Evolutionary conservation across 1,284 basidiomycete species (phyloP).

Genomic region (Leccinum variabile): DNA sequence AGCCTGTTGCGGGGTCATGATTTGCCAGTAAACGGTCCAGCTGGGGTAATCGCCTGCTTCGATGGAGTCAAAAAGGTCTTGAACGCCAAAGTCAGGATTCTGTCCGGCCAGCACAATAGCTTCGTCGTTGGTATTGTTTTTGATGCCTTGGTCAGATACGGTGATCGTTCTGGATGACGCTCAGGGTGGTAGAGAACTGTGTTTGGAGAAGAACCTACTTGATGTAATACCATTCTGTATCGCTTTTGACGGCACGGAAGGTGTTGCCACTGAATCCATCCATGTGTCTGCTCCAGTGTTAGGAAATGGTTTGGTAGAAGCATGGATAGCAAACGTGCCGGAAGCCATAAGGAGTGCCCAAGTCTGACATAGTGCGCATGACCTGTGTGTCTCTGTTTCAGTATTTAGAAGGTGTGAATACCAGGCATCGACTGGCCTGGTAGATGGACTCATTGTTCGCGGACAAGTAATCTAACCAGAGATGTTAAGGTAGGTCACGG

Average conservation of each 20-base stretch:
- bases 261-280: slow-evolving; percentile 23
- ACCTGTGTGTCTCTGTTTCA: slow-evolving; percentile 25
- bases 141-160: slow-evolving; percentile 22
- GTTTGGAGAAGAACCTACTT: slow-evolving; percentile 14
- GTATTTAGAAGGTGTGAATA: neutral
- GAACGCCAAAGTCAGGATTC: slow-evolving; percentile 40
- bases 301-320: neutral
- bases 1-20: slow-evolving; percentile 39
- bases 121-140: slow-evolving; percentile 36
- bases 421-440: slow-evolving; percentile 31
- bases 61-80: slow-evolving; percentile 40
- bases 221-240: slow-evolving; percentile 25
- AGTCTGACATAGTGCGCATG: slow-evolving; percentile 39
- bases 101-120: slow-evolving; percentile 35
- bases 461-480: slow-evolving; percentile 43
- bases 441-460: slow-evolving; percentile 50
- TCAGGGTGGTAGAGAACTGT: neutral
- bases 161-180: slow-evolving; percentile 15
- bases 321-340: slow-evolving; percentile 7
- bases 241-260: slow-evolving; percentile 18
- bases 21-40: slow-evolving; percentile 38
- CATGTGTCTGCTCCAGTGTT: slow-evolving; percentile 16
- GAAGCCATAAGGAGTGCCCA: slow-evolving; percentile 27
- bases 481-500: neutral
- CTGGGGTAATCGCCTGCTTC: slow-evolving; percentile 37